Percentiles rank a stretch among this genome's conserved stretches.
Conservation (phyloP, 164 flowering plant genomes). For the Vitis cinerea region DNA sequence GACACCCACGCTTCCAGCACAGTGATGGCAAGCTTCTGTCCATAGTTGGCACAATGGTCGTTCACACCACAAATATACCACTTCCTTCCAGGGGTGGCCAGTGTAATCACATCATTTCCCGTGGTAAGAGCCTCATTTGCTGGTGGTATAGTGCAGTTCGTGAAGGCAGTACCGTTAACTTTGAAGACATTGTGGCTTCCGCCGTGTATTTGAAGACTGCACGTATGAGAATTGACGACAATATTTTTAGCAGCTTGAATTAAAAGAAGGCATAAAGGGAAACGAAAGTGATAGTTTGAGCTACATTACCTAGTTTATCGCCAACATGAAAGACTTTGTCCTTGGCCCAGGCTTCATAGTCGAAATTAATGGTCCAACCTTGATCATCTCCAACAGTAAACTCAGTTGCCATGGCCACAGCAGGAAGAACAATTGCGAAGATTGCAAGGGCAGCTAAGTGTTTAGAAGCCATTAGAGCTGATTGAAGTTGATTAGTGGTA, state of each 20-base stretch:
- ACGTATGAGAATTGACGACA: not conserved
- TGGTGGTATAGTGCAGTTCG: not conserved
- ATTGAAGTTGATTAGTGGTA: too few relatives aligned
- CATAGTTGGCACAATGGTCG: not conserved
- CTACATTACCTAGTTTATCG: slow-evolving; percentile 13
- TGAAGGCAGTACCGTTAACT: slow-evolving; percentile 7
- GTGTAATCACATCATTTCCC: slow-evolving; percentile 2
- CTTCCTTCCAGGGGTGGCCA: slow-evolving; percentile 4
- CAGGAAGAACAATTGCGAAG: too few relatives aligned
- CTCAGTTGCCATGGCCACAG: slow-evolving; percentile 9
- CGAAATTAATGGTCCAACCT: slow-evolving; percentile 18
- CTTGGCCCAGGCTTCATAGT: slow-evolving; percentile 17
- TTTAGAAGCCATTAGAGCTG: too few relatives aligned
- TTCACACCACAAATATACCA: slow-evolving; percentile 11
- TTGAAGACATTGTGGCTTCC: slow-evolving; percentile 7
- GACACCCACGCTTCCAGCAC: not conserved
- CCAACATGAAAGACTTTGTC: slow-evolving; percentile 17
- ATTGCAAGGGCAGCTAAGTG: too few relatives aligned
- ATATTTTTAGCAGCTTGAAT: not conserved
- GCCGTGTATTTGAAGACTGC: slow-evolving; percentile 7
- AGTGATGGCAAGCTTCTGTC: slow-evolving; percentile 2
- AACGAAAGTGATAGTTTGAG: not conserved
- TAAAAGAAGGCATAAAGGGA: not conserved
- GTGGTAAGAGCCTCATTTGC: not conserved
- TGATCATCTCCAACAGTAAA: slow-evolving; percentile 18